Percentiles rank a stretch among this genome's conserved stretches.
These are phyloP conservation scores for Talaromyces marneffei DNA, from an alignment of 2,329 filamentous ascomycete species.

Conservation along the genomic window DNA sequence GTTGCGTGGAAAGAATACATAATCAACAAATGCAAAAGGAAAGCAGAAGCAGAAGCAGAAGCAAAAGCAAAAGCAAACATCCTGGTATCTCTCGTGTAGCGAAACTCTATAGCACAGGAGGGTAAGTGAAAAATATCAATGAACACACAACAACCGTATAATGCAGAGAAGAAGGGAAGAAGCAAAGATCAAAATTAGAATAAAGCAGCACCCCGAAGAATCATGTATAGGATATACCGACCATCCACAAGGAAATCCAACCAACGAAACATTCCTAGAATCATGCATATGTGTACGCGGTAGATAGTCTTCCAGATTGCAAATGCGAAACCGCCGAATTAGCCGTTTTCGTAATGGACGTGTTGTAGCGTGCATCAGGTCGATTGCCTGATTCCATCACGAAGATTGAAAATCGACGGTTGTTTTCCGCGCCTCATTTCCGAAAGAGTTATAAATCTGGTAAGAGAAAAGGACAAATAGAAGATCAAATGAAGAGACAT, in stretches of 20 bases:
- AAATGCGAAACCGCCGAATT: neutral
- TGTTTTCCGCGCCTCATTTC: neutral
- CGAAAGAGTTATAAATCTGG: neutral
- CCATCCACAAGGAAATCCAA: constrained; percentile 29
- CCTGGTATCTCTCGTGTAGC: constrained; percentile 39
- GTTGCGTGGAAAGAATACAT: constrained; percentile 5
- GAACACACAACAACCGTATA: constrained; percentile 20
- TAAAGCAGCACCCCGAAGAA: constrained; percentile 1
- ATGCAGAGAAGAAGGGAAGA: constrained; percentile 18
- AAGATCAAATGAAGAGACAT: constrained; percentile 21
- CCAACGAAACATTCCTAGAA: constrained; percentile 25
- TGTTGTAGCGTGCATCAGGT: neutral
- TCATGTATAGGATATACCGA: constrained; percentile 24
- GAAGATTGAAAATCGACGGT: neutral
- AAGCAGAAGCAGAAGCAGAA: constrained; percentile 25
- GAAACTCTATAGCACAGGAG: constrained; percentile 30
- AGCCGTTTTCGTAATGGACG: neutral
- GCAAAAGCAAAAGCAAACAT: constrained; percentile 28
- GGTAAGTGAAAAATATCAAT: constrained; percentile 25
- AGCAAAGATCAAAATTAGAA: neutral
- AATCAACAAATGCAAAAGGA: constrained; percentile 20
- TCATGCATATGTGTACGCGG: constrained; percentile 17
- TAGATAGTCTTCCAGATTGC: constrained; percentile 4
- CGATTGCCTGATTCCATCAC: neutral
- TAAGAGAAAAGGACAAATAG: constrained; percentile 10